These are phyloP conservation scores for Paramecium pentaurelia DNA, from an alignment of 73 alveolate genomes.

Conservation along the genomic window DNA sequence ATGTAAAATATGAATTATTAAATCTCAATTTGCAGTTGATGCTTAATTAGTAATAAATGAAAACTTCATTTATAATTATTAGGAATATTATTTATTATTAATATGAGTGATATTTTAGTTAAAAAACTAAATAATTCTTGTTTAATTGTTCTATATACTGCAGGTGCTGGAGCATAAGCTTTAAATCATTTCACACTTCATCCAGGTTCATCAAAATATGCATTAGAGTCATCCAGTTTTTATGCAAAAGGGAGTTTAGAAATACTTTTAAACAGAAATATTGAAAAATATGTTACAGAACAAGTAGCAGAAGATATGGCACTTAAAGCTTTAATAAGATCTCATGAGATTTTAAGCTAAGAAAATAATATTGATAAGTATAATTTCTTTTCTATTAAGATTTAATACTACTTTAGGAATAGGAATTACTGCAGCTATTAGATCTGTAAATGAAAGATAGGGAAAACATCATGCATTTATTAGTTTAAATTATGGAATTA, in stretches of 20 bases:
- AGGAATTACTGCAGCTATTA: slow-evolving; percentile 19
- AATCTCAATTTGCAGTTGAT: no score
- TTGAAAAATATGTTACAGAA: background rate
- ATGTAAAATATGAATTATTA: no score
- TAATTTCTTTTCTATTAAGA: background rate
- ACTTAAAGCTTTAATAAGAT: background rate
- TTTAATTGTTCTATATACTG: background rate
- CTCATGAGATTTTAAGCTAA: background rate
- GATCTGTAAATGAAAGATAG: background rate
- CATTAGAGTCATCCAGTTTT: background rate
- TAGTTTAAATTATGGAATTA: background rate
- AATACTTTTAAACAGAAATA: background rate
- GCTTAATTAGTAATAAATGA: no score
- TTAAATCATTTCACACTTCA: background rate
- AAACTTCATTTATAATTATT: no score
- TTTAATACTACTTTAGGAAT: background rate
- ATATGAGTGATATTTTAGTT: background rate
- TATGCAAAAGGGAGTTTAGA: slow-evolving; percentile 16
- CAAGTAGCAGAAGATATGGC: slow-evolving; percentile 22
- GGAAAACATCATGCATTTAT: slow-evolving; percentile 26
- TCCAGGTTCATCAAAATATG: slow-evolving; percentile 22
- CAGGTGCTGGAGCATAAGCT: slow-evolving; percentile 13
- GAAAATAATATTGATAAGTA: background rate
- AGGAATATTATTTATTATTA: background rate
- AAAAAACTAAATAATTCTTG: background rate